Base-by-base conservation (phyloP, 2,329 filamentous ascomycete genomes). In the Paramyrothecium roridum region DNA sequence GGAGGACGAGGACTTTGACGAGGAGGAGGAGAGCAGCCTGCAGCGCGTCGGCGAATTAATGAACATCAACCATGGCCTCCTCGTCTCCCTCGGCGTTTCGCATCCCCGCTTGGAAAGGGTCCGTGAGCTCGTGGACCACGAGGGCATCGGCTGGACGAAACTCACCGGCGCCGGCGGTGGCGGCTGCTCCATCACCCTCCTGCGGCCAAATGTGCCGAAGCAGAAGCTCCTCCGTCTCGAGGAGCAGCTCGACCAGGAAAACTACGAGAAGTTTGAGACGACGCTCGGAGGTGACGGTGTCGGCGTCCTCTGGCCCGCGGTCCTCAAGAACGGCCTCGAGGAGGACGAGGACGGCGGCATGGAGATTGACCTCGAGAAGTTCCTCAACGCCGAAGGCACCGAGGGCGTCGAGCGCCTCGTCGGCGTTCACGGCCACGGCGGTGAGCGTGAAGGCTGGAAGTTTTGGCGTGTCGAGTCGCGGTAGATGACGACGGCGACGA, bases 101-200 rank as follows among this genome's bases (percentile, higher is more conserved):
- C 95, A 99, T 71, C 96, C 95, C 1, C 87, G 92, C 49, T 81
- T 99, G 23, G 95, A 99, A 74, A 86, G 93, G 33, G 87, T 99
- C 63, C 86, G 95, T 59, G 93, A 96, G 73, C 78, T 99, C 23
- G 89, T 96, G 50, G 93, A 99, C 62, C 86, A 95, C 63, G 84
- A 91, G 55, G 89, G 88, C 45, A 89, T 97, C 54, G 95, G 95
- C 30, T 99, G 93, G 93, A 97, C 95, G 13, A 99, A 99, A 72
- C 82, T 99, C 55, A 99, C 95, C 0, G 95, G 95, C 34, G 95
- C 95, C 1, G 95, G 95, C 21, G 96, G 95, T 13, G 96, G 95
- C 55, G 95, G 95, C 3, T 98, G 96, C 72, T 93, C 93, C 3
- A 98, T 99, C 63, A 96, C 93, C 0, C 78, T 99, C 3, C 79